Evolutionary conservation across 768 basidiomycete species (phyloP), one percentile per base, ranked within the genome.

Genomic region (Suillus variegatus): DNA sequence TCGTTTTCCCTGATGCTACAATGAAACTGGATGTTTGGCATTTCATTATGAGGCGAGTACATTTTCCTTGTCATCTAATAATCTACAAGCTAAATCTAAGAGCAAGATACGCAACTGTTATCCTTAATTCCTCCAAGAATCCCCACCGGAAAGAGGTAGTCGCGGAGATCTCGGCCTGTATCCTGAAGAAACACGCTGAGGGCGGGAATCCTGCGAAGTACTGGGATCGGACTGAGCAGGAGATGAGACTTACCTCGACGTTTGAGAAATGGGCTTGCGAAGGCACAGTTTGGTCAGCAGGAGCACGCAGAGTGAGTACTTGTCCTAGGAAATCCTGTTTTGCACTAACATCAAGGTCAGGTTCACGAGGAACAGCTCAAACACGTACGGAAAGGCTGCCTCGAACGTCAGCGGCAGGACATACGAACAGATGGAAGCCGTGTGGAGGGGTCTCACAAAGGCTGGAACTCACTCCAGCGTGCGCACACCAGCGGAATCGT

Each of bases 361-460:
- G 65, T 72, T 3, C 75, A 76, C 41, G 18, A 51, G 3, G 70
- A 73, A 1, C 77, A 78, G 68, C 54, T 78, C 9, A 55, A 61
- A 0, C 76, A 78, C 22, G 70, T 77, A 7, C 9, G 20, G 5
- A 75, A 74, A 40, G 76, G 76, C 9, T 78, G 77, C 44, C 66
- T 78, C 0, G 55, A 67, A 0, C 66, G 72, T 1, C 28, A 60
- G 3, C 66, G 64, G 1, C 55, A 71, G 22, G 76, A 76, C 52
- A 64, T 76, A 8, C 43, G 28, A 0, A 66, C 71, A 0, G 72
- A 77, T 55, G 71, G 76, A 0, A 76, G 74, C n/a, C 72, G 65
- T 3, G 75, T 77, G 13, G 71, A 77, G 40, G 74, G 72, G 1
- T 69, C 63, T 2, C 76, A 78, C 63, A 76, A 76, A 41, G 71